These are phyloP conservation scores for Nothomitra cinnamomea DNA, from an alignment of 2,329 filamentous ascomycete genomes.

Conservation along the genomic window DNA sequence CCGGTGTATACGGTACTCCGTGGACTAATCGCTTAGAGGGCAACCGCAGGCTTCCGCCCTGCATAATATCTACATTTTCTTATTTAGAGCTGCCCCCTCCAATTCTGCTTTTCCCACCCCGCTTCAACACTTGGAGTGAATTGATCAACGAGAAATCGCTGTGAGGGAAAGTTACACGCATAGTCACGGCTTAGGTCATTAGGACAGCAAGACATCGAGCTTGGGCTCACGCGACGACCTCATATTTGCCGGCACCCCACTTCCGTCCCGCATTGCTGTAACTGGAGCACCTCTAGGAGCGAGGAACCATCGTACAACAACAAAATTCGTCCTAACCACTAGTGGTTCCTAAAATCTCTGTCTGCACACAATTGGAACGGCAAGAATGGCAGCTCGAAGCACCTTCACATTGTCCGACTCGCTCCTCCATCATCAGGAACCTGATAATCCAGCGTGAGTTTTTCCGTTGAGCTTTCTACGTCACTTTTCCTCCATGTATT, in stretches of 20 bases:
- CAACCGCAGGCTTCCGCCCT: conserved; percentile 1
- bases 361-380: not conserved
- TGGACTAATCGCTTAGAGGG: not conserved
- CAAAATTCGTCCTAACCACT: not conserved
- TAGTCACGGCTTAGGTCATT: not conserved
- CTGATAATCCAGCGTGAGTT: conserved; percentile 35
- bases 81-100: conserved; percentile 1
- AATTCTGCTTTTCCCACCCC: not conserved
- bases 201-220: not conserved
- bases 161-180: not conserved
- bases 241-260: conserved; percentile 1
- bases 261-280: not conserved
- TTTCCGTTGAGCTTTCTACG: not conserved
- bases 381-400: not conserved
- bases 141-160: not conserved
- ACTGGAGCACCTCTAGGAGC: too few species aligned
- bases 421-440: conserved; percentile 31
- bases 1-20: not conserved
- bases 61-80: not conserved
- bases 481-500: not conserved
- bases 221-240: not conserved
- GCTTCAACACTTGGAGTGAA: not conserved
- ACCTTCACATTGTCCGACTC: conserved; percentile 31
- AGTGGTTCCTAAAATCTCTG: not conserved
- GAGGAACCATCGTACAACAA: not conserved